Evolutionary conservation across 805 yeast genomes (phyloP), one percentile per base, ranked within the genome.

Genomic region (Cyberlindnera xylosilytica): DNA sequence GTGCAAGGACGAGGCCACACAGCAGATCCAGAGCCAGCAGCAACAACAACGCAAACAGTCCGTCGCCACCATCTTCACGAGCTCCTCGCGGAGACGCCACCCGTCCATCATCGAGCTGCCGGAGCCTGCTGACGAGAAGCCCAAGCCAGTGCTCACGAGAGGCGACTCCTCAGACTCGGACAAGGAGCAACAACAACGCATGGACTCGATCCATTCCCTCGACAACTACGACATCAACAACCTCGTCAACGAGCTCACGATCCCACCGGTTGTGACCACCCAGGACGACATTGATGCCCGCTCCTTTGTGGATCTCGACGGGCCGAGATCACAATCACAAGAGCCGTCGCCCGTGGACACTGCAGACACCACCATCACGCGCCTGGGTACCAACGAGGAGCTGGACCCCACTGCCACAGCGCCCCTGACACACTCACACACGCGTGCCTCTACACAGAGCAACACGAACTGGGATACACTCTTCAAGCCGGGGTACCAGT

Each of bases 1-100:
- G 42, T 60, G 64, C 38, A 56, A 58, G 36, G 60, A 56, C n/a
- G 58, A 48, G 29, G 20, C 44, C 3, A 16, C 32, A 4, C 40
- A 44, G 2, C 45, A 41, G 17, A 46, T 36, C 13, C 49, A 57
- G 20, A 44, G 44, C 28, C 47, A 36, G 4, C 40, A 29, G 24
- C 46, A 42, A 20, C 41, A 43, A 15, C 51, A 45, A 15, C 39
- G 59, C 15, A 53, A 46, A 24, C 49, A 34, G 15, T 53, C 58
- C 7, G 53, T 50, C 15, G 56, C 53, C 4, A 51, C 60, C 1
- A 42, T 52, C 3, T 37, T 49, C 32, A 51, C 53, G 10, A 50
- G 39, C 34, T 52, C 54, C 11, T 40, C 51, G 9, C 28, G 38
- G 27, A 42, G 46, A 17, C 42, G 54, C 16, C 54, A 50, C 12